Conservation (phyloP, 2,329 filamentous ascomycete genomes). For the Cladosporium oxysporum region DNA sequence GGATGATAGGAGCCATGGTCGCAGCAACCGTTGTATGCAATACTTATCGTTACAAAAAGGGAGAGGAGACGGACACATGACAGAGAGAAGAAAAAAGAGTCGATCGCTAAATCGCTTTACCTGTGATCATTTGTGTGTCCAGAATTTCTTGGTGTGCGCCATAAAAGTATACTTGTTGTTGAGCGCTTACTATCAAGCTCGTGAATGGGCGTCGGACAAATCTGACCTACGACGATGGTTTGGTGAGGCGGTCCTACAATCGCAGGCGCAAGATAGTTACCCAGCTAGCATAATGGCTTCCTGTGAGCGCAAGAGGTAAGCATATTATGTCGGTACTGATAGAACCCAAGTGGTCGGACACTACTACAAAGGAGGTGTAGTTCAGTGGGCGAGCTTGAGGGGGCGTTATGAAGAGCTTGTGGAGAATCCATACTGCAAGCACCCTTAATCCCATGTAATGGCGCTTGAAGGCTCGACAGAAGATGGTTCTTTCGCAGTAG, state of each 20-base stretch:
- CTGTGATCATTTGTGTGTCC: neutral
- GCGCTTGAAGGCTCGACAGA: neutral
- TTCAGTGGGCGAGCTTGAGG: neutral
- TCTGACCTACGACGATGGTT: neutral
- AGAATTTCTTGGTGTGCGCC: neutral
- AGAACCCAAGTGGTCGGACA: neutral
- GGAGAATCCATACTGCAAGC: neutral
- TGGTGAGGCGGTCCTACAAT: neutral
- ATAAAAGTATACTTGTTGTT: neutral
- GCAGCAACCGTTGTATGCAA: neutral
- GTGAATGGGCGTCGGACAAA: neutral
- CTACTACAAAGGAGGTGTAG: neutral
- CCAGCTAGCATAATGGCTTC: neutral
- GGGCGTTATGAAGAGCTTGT: neutral
- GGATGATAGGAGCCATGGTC: neutral
- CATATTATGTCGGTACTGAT: neutral
- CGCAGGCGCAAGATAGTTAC: neutral
- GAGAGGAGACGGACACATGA: neutral
- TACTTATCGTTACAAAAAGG: neutral
- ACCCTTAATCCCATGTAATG: neutral
- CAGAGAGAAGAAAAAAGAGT: neutral
- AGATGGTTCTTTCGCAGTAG: neutral
- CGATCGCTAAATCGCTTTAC: neutral
- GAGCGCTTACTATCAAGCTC: neutral
- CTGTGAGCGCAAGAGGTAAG: neutral